Percentiles rank a stretch among this genome's conserved stretches.
Evolutionary conservation across 1,284 basidiomycete species (phyloP).

Genomic region (Pyrrhoderma lamaoense): DNA sequence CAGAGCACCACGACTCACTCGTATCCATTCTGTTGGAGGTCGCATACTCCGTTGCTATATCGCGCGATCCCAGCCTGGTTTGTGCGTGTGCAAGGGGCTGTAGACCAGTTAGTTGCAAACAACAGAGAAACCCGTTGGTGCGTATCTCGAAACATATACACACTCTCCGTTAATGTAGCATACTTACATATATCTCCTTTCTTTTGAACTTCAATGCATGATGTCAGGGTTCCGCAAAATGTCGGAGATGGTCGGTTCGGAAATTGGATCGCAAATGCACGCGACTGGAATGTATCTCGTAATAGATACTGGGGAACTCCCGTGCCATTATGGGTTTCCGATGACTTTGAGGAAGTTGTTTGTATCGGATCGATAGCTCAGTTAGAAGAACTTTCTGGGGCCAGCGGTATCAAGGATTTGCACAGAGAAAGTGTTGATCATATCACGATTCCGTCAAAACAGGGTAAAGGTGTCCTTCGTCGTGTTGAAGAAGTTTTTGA

Average conservation of each 20-base stretch:
- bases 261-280: constrained; percentile 95
- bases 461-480: constrained; percentile 83
- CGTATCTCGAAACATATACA: constrained; percentile 18
- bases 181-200: not conserved
- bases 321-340: constrained; percentile 93
- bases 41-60: constrained; percentile 93
- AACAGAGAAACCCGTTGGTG: constrained; percentile 91
- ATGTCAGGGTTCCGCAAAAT: constrained; percentile 80
- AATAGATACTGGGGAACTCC: constrained; percentile 99
- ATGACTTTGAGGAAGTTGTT: constrained; percentile 90
- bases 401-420: constrained; percentile 82
- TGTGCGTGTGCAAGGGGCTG: constrained; percentile 79
- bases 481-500: constrained; percentile 98
- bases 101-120: constrained; percentile 84
- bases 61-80: constrained; percentile 97
- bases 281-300: constrained; percentile 99
- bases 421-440: constrained; percentile 94
- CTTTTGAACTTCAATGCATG: constrained; percentile 3
- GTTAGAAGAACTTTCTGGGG: constrained; percentile 84
- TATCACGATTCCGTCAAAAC: constrained; percentile 91
- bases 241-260: constrained; percentile 94
- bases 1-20: constrained; percentile 85
- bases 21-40: constrained; percentile 98
- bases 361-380: constrained; percentile 86
- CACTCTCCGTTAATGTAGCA: not conserved